Conservation (phyloP, 1,139 yeast species). For the Candida sp. region DNA sequence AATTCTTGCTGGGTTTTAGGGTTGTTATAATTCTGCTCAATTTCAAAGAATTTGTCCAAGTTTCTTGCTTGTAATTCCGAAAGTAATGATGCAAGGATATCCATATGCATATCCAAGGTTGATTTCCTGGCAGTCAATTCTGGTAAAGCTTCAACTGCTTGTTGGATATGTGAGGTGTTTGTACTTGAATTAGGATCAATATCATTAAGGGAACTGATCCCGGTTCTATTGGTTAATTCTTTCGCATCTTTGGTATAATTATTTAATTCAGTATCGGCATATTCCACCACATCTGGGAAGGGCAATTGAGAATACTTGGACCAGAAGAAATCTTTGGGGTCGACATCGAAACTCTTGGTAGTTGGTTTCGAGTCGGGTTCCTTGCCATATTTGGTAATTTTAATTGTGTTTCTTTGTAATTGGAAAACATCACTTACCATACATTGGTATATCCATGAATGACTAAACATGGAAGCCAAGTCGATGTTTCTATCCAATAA, state of each 20-base stretch:
- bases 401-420: slow-evolving; percentile 70
- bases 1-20: slow-evolving; percentile 61
- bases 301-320: slow-evolving; percentile 77
- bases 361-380: slow-evolving; percentile 27
- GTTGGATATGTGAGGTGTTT: slow-evolving; percentile 77
- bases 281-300: slow-evolving; percentile 97
- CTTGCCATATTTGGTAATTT: slow-evolving; percentile 35
- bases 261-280: slow-evolving; percentile 80
- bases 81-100: slow-evolving; percentile 80
- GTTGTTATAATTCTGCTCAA: slow-evolving; percentile 75
- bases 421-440: slow-evolving; percentile 91
- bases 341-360: slow-evolving; percentile 73
- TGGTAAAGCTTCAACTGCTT: slow-evolving; percentile 89
- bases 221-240: slow-evolving; percentile 78
- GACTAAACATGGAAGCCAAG: slow-evolving; percentile 90
- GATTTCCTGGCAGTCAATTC: slow-evolving; percentile 86
- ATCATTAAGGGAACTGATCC: slow-evolving; percentile 67
- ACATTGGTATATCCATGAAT: slow-evolving; percentile 97
- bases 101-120: slow-evolving; percentile 96
- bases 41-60: slow-evolving; percentile 86
- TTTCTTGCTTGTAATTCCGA: slow-evolving; percentile 82
- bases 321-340: slow-evolving; percentile 95
- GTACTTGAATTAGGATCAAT: slow-evolving; percentile 59
- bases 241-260: slow-evolving; percentile 84
- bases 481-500: slow-evolving; percentile 87